Evolutionary conservation across 202 grass and related monocot species (phyloP).

Genomic region (Zoysia matrella): DNA sequence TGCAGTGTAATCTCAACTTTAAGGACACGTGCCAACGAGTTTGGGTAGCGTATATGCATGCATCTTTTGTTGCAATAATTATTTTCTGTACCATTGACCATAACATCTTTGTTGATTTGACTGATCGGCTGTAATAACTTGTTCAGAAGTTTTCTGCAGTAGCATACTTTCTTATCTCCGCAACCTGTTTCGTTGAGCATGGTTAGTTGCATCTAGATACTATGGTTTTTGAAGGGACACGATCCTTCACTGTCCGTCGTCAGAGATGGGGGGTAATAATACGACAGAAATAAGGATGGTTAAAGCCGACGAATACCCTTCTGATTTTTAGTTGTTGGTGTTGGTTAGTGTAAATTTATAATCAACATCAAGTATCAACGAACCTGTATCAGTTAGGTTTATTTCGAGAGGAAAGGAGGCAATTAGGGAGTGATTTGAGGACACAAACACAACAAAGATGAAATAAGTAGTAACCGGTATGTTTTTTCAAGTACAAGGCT

Average conservation of each 20-base stretch:
- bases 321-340: too few relatives aligned
- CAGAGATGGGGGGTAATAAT: not conserved
- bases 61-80: not conserved
- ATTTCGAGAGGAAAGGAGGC: too few relatives aligned
- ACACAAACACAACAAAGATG: not conserved
- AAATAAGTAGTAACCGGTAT: constrained; percentile 33
- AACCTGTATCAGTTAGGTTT: too few relatives aligned
- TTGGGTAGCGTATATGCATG: too few relatives aligned
- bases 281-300: too few relatives aligned
- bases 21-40: too few relatives aligned
- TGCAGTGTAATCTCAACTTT: too few relatives aligned
- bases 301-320: not conserved
- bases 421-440: constrained; percentile 1
- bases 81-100: not conserved
- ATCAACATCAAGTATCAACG: too few relatives aligned
- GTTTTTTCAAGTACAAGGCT: not conserved
- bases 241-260: not conserved
- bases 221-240: not conserved
- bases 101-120: not conserved
- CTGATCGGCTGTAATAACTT: not conserved
- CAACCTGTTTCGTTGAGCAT: constrained; percentile 7
- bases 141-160: constrained; percentile 5
- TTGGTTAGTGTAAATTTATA: too few relatives aligned
- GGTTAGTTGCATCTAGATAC: not conserved
- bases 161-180: constrained; percentile 22